Percentiles rank a stretch among this genome's conserved stretches.
Conservation (phyloP, 2,329 filamentous ascomycete species). For the Pseudogymnoascus sp. region DNA sequence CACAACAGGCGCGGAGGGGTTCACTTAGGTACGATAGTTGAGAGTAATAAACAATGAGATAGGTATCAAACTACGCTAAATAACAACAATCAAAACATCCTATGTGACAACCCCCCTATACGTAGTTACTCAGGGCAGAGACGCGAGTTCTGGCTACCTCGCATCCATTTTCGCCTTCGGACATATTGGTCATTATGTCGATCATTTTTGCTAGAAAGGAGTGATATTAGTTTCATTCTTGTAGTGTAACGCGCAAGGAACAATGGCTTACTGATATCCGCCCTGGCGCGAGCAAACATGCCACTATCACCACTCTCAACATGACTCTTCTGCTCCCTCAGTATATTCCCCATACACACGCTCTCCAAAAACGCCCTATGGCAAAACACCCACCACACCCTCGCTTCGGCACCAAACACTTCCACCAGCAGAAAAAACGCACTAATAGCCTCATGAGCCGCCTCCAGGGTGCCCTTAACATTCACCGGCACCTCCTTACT, state of each 20-base stretch:
- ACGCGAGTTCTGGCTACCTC: constrained; percentile 52
- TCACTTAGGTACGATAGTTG: neutral
- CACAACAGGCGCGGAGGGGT: neutral
- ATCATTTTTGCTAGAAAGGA: constrained; percentile 46
- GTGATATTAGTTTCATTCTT: neutral
- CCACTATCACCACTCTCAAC: constrained; percentile 8
- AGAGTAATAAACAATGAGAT: constrained; percentile 7
- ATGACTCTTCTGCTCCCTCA: constrained; percentile 38
- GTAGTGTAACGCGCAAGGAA: neutral
- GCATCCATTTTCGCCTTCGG: constrained; percentile 45
- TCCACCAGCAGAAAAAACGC: constrained; percentile 67
- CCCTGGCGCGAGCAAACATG: constrained; percentile 48
- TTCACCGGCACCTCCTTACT: constrained; percentile 55
- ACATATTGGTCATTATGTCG: constrained; percentile 53
- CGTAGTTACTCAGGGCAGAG: constrained; percentile 45
- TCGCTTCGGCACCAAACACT: constrained; percentile 60
- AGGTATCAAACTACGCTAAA: constrained; percentile 12
- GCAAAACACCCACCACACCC: constrained; percentile 80
- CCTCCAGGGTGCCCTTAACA: constrained; percentile 61
- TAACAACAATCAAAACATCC: neutral
- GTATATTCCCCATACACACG: constrained; percentile 54
- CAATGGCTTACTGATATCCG: constrained; percentile 48
- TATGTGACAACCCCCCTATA: constrained; percentile 7
- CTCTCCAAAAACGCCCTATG: constrained; percentile 73
- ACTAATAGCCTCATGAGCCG: constrained; percentile 64